Evolutionary conservation across 208 protist genomes (phyloP).

Genomic region (Blastocrithidia nonstop): DNA sequence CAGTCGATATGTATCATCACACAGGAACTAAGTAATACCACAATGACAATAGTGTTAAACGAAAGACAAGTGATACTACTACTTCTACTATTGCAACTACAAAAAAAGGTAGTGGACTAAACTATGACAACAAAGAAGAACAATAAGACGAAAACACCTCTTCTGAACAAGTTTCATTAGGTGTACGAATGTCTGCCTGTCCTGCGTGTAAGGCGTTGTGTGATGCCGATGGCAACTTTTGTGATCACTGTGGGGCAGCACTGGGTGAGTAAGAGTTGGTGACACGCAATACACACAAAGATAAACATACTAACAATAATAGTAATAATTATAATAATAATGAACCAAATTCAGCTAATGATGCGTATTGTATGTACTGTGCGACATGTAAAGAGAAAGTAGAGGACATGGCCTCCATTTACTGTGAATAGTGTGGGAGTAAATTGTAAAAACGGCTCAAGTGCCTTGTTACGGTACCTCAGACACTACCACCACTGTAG

Average conservation of each 20-base stretch:
- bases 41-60: no score
- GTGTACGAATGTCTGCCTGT: conserved; percentile 29
- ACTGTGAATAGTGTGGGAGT: conserved; percentile 73
- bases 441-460: conserved; percentile 14
- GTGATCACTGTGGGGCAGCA: conserved; percentile 69
- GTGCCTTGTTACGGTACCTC: neutral
- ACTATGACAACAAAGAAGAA: no score
- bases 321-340: no score
- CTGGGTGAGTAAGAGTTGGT: conserved; percentile 22
- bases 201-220: conserved; percentile 53
- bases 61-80: no score
- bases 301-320: no score
- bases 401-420: conserved; percentile 23
- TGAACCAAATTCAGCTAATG: no score
- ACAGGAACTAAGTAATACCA: no score
- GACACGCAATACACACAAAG: neutral
- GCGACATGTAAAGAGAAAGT: conserved; percentile 23
- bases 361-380: conserved; percentile 50
- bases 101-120: no score
- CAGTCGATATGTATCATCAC: no score
- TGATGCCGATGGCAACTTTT: conserved; percentile 74
- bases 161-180: conserved; percentile 26
- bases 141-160: conserved; percentile 17
- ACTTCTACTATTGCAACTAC: no score
- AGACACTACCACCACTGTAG: neutral